Evolutionary conservation across 1,284 basidiomycete genomes (phyloP).

Genomic region (Xerocomus nothofagi): DNA sequence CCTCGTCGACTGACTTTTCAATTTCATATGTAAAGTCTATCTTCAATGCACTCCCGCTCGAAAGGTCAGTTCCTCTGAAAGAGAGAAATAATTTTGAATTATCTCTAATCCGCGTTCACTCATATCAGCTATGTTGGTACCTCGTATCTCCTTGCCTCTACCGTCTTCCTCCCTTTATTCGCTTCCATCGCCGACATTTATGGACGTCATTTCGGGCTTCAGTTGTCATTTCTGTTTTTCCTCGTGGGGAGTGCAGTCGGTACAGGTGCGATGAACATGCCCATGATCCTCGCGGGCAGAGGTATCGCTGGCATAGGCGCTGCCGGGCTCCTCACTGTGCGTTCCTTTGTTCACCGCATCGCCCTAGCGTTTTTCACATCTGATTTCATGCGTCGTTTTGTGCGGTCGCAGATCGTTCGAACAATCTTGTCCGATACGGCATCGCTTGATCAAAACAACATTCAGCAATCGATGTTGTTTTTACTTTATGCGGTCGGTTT

Average conservation of each 20-base stretch:
- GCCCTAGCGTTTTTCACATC: background rate
- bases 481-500: conserved; percentile 47
- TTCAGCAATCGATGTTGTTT: conserved; percentile 43
- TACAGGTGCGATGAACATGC: conserved; percentile 47
- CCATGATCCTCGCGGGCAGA: conserved; percentile 46
- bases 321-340: conserved; percentile 48
- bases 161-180: conserved; percentile 52
- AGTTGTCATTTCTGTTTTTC: conserved; percentile 46
- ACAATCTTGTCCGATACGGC: conserved; percentile 46
- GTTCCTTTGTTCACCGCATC: conserved; percentile 2
- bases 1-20: background rate
- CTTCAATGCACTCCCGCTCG: conserved; percentile 46
- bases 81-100: no score
- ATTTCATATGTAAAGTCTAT: conserved; percentile 37
- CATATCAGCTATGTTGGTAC: conserved; percentile 47
- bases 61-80: conserved; percentile 36
- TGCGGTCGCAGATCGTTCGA: conserved; percentile 38
- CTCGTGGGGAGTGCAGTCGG: conserved; percentile 47
- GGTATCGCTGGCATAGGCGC: conserved; percentile 51
- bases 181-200: conserved; percentile 49
- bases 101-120: background rate
- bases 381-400: background rate
- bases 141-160: conserved; percentile 49
- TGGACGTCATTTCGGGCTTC: conserved; percentile 48
- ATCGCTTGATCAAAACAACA: conserved; percentile 45